A percentile compares a stretch with the other conserved stretches of the same genome.
Conservation (phyloP, 345 rosid genomes). For the Euphorbia peplus region DNA sequence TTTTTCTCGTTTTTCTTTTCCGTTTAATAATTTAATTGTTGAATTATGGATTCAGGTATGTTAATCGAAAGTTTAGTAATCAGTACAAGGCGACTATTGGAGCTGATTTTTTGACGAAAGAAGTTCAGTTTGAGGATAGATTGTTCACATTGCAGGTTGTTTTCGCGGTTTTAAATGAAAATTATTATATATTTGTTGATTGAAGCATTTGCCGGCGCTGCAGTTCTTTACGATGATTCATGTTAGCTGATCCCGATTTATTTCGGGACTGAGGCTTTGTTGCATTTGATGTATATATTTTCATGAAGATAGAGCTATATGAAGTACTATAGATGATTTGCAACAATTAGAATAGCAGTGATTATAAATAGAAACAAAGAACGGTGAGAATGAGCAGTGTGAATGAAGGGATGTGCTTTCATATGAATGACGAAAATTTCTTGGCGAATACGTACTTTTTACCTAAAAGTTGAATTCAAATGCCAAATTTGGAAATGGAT, state of each 20-base stretch:
- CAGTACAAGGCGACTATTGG: slow-evolving; percentile 96
- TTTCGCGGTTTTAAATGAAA: background rate
- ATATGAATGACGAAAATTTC: background rate
- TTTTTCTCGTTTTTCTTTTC: background rate
- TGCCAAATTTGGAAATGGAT: background rate
- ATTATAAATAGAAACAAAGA: background rate
- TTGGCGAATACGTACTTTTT: background rate
- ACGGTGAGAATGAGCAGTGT: background rate
- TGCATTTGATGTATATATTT: too few species aligned
- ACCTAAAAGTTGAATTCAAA: background rate
- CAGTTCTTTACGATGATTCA: too few species aligned
- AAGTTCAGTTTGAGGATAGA: slow-evolving; percentile 84
- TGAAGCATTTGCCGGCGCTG: background rate
- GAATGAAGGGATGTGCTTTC: background rate
- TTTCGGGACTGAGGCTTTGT: too few species aligned
- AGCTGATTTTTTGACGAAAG: slow-evolving; percentile 91
- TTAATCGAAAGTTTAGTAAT: slow-evolving; percentile 85
- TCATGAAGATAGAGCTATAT: background rate
- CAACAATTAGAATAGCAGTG: background rate
- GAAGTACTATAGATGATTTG: background rate
- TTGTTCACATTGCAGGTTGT: slow-evolving; percentile 84
- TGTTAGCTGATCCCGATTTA: too few species aligned
- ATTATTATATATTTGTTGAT: background rate
- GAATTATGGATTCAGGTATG: slow-evolving; percentile 50
- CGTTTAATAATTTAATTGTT: slow-evolving; percentile 6